Conservation (phyloP, 176 grass and related monocot species). For the Oryza australiensis region DNA sequence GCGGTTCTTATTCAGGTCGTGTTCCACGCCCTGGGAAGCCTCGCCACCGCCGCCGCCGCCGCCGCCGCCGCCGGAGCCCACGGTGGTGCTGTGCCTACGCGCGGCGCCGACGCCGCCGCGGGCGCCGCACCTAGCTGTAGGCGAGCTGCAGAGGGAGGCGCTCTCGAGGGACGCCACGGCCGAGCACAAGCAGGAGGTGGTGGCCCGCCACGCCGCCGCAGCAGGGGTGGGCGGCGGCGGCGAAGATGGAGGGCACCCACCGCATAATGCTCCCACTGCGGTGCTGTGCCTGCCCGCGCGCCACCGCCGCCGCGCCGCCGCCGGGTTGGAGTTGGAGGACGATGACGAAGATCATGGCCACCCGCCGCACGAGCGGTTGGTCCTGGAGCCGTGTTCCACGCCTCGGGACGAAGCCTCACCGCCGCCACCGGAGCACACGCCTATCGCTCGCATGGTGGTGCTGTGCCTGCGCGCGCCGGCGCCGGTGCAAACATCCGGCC, state of each 20-base stretch:
- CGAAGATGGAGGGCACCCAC: no score
- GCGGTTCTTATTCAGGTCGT: not conserved
- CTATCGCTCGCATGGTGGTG: not conserved
- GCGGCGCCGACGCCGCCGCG: not conserved
- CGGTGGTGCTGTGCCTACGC: not conserved
- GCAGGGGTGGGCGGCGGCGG: no score
- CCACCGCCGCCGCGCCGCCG: no score
- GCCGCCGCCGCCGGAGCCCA: not conserved
- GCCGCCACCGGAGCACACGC: not conserved
- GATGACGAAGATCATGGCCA: not conserved
- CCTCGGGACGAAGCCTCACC: not conserved
- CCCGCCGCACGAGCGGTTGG: not conserved
- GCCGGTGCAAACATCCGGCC: not conserved
- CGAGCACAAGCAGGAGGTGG: not conserved
- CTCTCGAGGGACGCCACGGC: not conserved
- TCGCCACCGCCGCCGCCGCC: not conserved
- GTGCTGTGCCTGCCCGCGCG: conserved; percentile 22
- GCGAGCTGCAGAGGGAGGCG: not conserved
- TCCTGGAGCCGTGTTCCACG: not conserved
- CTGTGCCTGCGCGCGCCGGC: not conserved
- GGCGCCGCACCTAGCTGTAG: not conserved
- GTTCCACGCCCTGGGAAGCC: not conserved
- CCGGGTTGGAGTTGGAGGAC: not conserved
- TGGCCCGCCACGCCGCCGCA: not conserved
- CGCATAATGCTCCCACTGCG: no score